phyloP scores from a whole-genome alignment of 305 asterid genomes.

The Rubia tinctorum region DNA sequence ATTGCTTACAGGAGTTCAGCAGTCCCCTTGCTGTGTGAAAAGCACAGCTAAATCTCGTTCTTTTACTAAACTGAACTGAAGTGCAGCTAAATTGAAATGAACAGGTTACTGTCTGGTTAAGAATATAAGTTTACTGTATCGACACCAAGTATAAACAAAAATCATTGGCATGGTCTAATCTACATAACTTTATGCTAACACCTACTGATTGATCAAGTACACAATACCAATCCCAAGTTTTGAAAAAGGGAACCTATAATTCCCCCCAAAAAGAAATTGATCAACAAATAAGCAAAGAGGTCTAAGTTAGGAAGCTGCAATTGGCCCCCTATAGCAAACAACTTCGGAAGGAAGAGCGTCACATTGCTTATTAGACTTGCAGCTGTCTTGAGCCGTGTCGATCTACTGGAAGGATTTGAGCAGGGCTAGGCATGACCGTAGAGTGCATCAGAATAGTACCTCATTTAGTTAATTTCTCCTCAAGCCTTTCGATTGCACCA shows the following conservation, averaged over 20 bases:
- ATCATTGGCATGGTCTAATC: background rate
- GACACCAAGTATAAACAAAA: background rate
- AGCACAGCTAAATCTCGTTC: background rate
- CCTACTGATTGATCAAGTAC: no score
- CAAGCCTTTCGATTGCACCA: constrained; percentile 70
- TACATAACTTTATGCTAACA: background rate
- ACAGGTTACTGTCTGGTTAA: background rate
- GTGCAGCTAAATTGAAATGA: background rate
- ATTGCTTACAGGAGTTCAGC: background rate
- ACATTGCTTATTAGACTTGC: background rate
- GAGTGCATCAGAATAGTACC: background rate
- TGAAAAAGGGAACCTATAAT: background rate
- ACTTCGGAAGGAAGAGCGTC: background rate
- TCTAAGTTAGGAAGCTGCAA: background rate
- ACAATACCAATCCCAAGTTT: background rate
- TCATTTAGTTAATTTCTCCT: constrained; percentile 55
- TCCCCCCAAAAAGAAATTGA: background rate
- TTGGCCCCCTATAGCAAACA: background rate
- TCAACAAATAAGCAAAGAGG: background rate
- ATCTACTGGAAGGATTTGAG: background rate
- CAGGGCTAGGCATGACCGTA: background rate
- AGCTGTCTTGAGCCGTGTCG: background rate
- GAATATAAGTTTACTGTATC: background rate
- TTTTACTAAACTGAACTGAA: background rate
- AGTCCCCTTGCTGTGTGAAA: background rate